These are phyloP conservation scores for Cladosporium colombiae DNA, from an alignment of 2,329 filamentous ascomycete species.

Conservation along the genomic window DNA sequence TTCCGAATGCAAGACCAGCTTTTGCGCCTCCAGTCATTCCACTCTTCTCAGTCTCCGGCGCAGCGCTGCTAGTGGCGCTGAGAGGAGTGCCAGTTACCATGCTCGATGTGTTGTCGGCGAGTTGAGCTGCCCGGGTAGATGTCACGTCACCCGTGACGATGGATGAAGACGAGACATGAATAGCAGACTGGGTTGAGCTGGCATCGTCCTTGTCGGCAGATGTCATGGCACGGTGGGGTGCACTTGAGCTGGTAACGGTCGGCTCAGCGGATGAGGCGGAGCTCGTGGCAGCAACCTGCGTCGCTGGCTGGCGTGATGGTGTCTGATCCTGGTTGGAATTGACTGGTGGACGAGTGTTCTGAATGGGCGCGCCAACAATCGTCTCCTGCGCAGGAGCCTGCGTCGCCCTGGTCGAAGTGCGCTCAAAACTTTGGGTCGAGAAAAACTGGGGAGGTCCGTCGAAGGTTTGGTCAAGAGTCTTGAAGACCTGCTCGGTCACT, in stretches of 20 bases:
- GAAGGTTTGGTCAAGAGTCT: conserved; percentile 56
- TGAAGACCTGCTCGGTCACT: conserved; percentile 51
- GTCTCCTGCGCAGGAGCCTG: conserved; percentile 21
- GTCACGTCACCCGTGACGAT: conserved; percentile 24
- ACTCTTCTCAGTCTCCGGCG: conserved; percentile 14
- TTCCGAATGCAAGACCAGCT: conserved; percentile 82
- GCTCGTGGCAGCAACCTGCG: conserved; percentile 15
- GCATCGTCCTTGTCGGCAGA: neutral
- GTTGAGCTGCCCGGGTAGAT: neutral
- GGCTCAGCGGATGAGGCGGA: conserved; percentile 14
- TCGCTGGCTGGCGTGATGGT: conserved; percentile 23
- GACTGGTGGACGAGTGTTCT: conserved; percentile 15
- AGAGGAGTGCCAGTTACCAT: conserved; percentile 21
- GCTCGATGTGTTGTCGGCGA: conserved; percentile 13
- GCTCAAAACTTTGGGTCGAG: conserved; percentile 28
- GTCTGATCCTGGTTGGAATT: conserved; percentile 12
- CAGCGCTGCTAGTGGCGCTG: neutral
- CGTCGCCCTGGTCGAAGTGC: conserved; percentile 22
- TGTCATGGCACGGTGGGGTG: conserved; percentile 20
- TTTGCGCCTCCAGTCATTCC: conserved; percentile 57
- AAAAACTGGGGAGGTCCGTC: conserved; percentile 44
- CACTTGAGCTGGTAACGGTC: conserved; percentile 5
- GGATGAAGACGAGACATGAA: conserved; percentile 20
- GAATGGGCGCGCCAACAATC: conserved; percentile 22
- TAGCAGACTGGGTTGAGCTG: neutral